phyloP scores from a whole-genome alignment of 371 early-diverging fungal genomes.

The Mucor sp. region DNA sequence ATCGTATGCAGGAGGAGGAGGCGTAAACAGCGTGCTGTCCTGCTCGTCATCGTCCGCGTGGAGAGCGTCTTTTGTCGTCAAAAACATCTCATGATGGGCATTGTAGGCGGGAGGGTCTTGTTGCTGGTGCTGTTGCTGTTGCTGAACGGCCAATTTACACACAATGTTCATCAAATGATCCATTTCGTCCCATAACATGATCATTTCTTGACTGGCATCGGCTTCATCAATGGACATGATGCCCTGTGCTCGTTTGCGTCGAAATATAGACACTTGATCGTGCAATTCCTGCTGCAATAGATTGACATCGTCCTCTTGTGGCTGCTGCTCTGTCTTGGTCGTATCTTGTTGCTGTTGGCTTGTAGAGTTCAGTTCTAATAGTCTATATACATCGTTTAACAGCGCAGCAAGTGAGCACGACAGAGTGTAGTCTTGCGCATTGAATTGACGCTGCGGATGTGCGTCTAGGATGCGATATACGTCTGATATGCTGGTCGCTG shows the following conservation, averaged over 20 bases:
- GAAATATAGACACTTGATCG: slow-evolving; percentile 30
- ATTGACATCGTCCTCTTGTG: neutral
- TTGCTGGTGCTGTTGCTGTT: slow-evolving; percentile 7
- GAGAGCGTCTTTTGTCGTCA: neutral
- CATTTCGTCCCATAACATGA: slow-evolving; percentile 44
- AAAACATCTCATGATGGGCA: neutral
- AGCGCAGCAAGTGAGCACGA: slow-evolving; percentile 48
- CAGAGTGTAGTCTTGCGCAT: slow-evolving; percentile 38
- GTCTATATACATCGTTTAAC: slow-evolving; percentile 38
- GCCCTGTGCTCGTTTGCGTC: slow-evolving; percentile 19
- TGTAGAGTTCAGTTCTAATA: slow-evolving; percentile 33
- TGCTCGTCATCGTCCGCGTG: neutral
- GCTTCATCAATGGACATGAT: neutral
- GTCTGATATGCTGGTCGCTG: slow-evolving; percentile 31
- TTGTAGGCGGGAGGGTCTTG: slow-evolving; percentile 11
- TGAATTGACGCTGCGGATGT: slow-evolving; percentile 5
- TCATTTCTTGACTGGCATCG: slow-evolving; percentile 23
- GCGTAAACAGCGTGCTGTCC: neutral
- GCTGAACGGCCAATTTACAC: slow-evolving; percentile 5
- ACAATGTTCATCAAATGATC: slow-evolving; percentile 43
- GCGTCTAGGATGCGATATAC: slow-evolving; percentile 33
- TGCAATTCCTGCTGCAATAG: slow-evolving; percentile 30
- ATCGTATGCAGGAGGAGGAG: slow-evolving; percentile 20
- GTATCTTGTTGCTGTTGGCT: neutral
- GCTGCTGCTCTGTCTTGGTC: neutral